Evolutionary conservation across 805 yeast genomes (phyloP).

Genomic region (Maudiozyma saulgeensis): DNA sequence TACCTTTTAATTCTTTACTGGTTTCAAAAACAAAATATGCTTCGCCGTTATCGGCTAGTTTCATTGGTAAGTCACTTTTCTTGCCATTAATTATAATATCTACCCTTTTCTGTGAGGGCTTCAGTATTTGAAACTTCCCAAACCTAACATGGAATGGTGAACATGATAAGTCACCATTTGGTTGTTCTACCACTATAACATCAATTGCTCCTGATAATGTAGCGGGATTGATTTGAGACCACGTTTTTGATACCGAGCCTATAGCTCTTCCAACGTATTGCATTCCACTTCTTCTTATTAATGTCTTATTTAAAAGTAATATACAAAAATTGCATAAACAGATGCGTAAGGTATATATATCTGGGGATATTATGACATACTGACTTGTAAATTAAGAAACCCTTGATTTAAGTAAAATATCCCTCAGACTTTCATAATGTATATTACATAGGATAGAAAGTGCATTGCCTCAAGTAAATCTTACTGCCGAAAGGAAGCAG

Average conservation of each 20-base stretch:
- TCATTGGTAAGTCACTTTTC: slow-evolving; percentile 83
- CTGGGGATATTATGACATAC: too few species aligned
- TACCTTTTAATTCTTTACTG: slow-evolving; percentile 41
- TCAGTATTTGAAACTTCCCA: slow-evolving; percentile 84
- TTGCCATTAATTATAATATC: slow-evolving; percentile 79
- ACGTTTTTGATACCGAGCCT: slow-evolving; percentile 89
- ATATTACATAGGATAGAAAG: too few species aligned
- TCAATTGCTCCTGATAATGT: slow-evolving; percentile 96
- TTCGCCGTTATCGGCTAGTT: slow-evolving; percentile 94
- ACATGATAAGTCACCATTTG: slow-evolving; percentile 66
- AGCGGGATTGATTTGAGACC: slow-evolving; percentile 95
- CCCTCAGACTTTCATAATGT: too few species aligned
- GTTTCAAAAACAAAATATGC: slow-evolving; percentile 96
- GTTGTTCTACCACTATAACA: slow-evolving; percentile 87
- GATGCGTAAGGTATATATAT: too few species aligned
- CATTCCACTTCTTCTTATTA: slow-evolving; percentile 36
- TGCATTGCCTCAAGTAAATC: too few species aligned
- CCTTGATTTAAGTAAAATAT: too few species aligned
- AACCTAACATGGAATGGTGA: slow-evolving; percentile 96
- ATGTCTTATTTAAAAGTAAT: too few species aligned
- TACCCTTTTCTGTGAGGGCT: slow-evolving; percentile 93
- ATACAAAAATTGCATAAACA: too few species aligned
- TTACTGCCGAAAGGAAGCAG: too few species aligned
- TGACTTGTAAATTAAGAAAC: too few species aligned
- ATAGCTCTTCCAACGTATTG: slow-evolving; percentile 95